phyloP scores from a whole-genome alignment of 2,329 filamentous ascomycete genomes.

The Colletotrichum incanum region DNA sequence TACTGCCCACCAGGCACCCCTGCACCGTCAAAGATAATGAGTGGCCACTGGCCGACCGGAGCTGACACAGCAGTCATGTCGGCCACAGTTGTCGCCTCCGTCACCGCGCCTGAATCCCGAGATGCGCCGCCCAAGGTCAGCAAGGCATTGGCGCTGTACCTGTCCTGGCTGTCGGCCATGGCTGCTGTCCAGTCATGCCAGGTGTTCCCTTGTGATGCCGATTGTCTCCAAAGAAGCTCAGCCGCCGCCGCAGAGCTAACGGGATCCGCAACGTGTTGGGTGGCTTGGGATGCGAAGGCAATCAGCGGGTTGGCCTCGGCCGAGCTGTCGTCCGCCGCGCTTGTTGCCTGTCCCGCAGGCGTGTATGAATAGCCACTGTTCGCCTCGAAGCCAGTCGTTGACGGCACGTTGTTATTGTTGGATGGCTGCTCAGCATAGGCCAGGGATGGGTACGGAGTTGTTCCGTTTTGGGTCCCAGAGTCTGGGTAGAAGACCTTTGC shows the following conservation, averaged over 20 bases:
- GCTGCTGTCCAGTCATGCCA: constrained; percentile 71
- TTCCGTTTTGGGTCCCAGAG: constrained; percentile 46
- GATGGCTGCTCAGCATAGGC: constrained; percentile 51
- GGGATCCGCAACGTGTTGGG: constrained; percentile 52
- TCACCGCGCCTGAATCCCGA: constrained; percentile 28
- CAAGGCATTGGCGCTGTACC: constrained; percentile 65
- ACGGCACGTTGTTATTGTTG: constrained; percentile 40
- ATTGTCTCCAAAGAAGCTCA: constrained; percentile 54
- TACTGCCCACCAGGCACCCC: constrained; percentile 24
- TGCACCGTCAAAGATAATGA: constrained; percentile 36
- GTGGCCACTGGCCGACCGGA: constrained; percentile 37
- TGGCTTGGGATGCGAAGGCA: constrained; percentile 57
- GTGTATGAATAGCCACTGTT: constrained; percentile 40
- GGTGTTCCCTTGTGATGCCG: constrained; percentile 55
- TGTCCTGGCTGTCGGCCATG: constrained; percentile 65
- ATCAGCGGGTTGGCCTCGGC: constrained; percentile 56
- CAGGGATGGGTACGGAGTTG: constrained; percentile 51
- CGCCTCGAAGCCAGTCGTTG: constrained; percentile 33
- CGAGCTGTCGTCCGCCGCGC: constrained; percentile 45
- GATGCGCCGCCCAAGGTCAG: constrained; percentile 60
- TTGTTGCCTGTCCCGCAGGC: constrained; percentile 25
- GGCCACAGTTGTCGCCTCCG: constrained; percentile 39
- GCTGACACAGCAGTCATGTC: constrained; percentile 33
- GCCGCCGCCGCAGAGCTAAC: constrained; percentile 46
- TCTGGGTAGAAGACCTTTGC: constrained; percentile 52